These are phyloP conservation scores for Rhodamnia argentea DNA, from an alignment of 345 rosid species.

Conservation along the genomic window DNA sequence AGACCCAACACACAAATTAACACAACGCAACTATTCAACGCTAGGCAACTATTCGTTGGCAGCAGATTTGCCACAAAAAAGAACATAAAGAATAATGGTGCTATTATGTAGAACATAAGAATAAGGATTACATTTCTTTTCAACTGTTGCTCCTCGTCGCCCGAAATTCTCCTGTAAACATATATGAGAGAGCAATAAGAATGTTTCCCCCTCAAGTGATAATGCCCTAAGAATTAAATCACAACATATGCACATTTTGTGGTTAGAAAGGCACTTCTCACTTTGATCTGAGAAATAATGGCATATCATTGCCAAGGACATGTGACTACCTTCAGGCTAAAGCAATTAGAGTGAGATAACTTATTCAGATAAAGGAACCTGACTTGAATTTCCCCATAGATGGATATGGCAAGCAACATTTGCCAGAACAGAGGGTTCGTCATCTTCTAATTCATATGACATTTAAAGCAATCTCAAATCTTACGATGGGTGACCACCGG, in stretches of 20 bases:
- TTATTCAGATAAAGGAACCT: background rate
- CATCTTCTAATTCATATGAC: background rate
- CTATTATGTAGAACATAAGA: background rate
- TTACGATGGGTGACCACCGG: background rate
- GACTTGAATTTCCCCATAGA: background rate
- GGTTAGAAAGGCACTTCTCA: background rate
- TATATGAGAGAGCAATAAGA: background rate
- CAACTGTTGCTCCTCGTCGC: conserved; percentile 20
- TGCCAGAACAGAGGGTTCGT: background rate
- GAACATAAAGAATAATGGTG: background rate
- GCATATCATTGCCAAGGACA: background rate
- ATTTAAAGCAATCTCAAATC: background rate
- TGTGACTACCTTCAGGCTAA: background rate
- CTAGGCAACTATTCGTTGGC: background rate
- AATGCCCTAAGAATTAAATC: background rate
- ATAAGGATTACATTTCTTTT: conserved; percentile 26
- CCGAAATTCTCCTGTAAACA: conserved; percentile 31
- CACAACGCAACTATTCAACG: background rate
- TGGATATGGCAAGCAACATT: too few relatives aligned
- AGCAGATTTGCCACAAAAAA: background rate
- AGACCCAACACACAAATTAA: background rate
- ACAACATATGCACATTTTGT: background rate
- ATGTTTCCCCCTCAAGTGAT: background rate
- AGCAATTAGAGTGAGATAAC: background rate
- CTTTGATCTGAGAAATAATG: background rate